Conservation (phyloP, 2,329 filamentous ascomycete species). For the Aspergillus japonicus region DNA sequence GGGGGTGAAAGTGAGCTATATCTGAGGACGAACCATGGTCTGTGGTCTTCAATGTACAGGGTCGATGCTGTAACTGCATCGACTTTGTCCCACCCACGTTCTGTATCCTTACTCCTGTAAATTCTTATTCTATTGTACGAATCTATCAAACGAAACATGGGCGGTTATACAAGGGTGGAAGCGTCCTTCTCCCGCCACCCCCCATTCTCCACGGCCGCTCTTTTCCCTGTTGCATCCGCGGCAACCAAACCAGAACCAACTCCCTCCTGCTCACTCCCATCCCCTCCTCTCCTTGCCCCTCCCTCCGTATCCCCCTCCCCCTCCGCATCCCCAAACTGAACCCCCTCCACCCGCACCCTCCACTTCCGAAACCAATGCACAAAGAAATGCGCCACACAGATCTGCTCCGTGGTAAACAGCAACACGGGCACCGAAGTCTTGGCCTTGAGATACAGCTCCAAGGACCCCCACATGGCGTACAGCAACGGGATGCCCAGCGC, state of each 20-base stretch:
- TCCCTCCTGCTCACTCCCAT: background rate
- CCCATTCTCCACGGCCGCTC: background rate
- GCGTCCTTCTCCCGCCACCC: no score
- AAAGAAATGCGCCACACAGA: slow-evolving; percentile 41
- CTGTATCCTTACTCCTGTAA: slow-evolving; percentile 6
- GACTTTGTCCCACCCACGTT: no score
- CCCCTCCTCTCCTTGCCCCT: slow-evolving; percentile 2
- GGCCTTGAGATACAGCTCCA: slow-evolving; percentile 36
- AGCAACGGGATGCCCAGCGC: slow-evolving; percentile 67
- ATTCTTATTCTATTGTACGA: no score
- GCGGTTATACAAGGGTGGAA: background rate
- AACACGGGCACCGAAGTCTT: slow-evolving; percentile 41
- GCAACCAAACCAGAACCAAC: background rate
- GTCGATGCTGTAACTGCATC: no score
- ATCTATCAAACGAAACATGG: no score
- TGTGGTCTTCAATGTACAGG: background rate
- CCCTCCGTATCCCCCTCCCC: slow-evolving; percentile 12
- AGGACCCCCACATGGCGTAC: slow-evolving; percentile 59
- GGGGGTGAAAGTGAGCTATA: slow-evolving; percentile 97
- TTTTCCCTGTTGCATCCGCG: background rate
- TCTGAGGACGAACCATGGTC: slow-evolving; percentile 49
- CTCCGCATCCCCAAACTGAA: slow-evolving; percentile 16
- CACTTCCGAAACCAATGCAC: slow-evolving; percentile 38
- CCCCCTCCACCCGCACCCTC: slow-evolving; percentile 23
- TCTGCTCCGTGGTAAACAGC: slow-evolving; percentile 42